phyloP scores from a whole-genome alignment of 2,329 filamentous ascomycete species.

The Colletotrichum trifolii region DNA sequence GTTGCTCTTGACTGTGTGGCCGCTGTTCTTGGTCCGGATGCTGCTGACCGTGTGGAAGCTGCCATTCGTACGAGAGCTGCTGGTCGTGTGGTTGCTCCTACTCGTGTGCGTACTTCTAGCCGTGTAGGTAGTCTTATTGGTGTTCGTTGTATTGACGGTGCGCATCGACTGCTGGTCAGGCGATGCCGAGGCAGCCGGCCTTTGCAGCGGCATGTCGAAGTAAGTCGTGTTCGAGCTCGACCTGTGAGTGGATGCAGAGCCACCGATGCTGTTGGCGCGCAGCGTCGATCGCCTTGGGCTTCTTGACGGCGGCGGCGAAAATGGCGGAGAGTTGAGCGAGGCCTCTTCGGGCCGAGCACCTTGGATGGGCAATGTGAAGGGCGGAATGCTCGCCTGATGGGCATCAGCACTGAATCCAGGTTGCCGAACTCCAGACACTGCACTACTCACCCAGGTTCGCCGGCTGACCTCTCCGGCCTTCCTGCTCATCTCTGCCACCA shows the following conservation, averaged over 20 bases:
- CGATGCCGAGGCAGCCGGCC: slow-evolving; percentile 24
- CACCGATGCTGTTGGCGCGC: slow-evolving; percentile 34
- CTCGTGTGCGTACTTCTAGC: slow-evolving; percentile 26
- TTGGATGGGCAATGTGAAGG: slow-evolving; percentile 39
- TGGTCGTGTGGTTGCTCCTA: slow-evolving; percentile 23
- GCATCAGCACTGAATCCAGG: slow-evolving; percentile 2
- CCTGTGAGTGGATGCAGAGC: slow-evolving; percentile 31
- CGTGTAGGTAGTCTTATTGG: slow-evolving; percentile 14
- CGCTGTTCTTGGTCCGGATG: slow-evolving; percentile 5
- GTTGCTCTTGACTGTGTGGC: not conserved
- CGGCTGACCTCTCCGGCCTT: slow-evolving; percentile 86
- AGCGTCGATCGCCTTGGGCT: slow-evolving; percentile 29
- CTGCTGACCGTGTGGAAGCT: slow-evolving; percentile 23
- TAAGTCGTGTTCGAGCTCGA: slow-evolving; percentile 37
- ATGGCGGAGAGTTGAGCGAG: slow-evolving; percentile 39
- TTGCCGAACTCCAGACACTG: not conserved
- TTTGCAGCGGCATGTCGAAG: slow-evolving; percentile 40
- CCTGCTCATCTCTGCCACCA: slow-evolving; percentile 87
- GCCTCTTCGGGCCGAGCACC: slow-evolving; percentile 34
- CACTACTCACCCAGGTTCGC: slow-evolving; percentile 73
- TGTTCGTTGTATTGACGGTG: slow-evolving; percentile 18
- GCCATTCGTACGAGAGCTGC: slow-evolving; percentile 15
- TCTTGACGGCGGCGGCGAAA: slow-evolving; percentile 39
- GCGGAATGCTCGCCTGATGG: slow-evolving; percentile 35
- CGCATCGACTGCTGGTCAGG: slow-evolving; percentile 23